Base-by-base conservation (phyloP, 1,139 yeast genomes). In the Sugiyamaella novakii region DNA sequence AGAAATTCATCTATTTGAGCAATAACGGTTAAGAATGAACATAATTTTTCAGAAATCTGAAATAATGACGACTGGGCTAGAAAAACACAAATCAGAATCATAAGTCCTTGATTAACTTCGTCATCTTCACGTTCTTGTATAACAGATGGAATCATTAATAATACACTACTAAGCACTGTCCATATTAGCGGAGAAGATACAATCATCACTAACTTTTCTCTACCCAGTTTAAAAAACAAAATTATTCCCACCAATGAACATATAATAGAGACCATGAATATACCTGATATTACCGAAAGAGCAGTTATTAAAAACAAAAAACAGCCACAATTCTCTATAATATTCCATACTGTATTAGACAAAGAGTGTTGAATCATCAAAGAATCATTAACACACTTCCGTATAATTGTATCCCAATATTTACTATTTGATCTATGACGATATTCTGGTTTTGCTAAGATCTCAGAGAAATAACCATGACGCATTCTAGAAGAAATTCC, bases 401-500 rank as follows among this genome's bases (percentile, higher is more conserved):
- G 36, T 10, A 39, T 5, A 19, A 29, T 30, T 3, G n/a, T 2
- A 5, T 19, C 18, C 35, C 35, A 39, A 21, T 29, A 39, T 2
- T 27, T 15, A 19, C 35, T 39, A 30, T 21, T 29, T 2, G 33
- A 18, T 3, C 3, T n/a, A 17, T 14, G 14, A 5, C 36, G 27
- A 17, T 39, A 22, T 2, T 30, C 35, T 2, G 36, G 33, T 10
- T 12, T 34, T 6, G 31, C 18, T 17, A 42, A 25, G 7, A 42
- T 31, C 27, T 42, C 34, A 24, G 46, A 33, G n/a, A 42, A 17
- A 25, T 42, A 42, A 5, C 25, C 33, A 11, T 42, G 30, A 25
- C 46, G 46, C 39, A 42, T 42, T 15, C 46, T 22, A 12, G 40
- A 33, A 12, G 46, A 42, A 24, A 42, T 34, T 18, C 33, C 12